Evolutionary conservation across 176 grass and related monocot species (phyloP), one percentile per base, ranked within the genome.

Genomic region (Paspalum vaginatum): DNA sequence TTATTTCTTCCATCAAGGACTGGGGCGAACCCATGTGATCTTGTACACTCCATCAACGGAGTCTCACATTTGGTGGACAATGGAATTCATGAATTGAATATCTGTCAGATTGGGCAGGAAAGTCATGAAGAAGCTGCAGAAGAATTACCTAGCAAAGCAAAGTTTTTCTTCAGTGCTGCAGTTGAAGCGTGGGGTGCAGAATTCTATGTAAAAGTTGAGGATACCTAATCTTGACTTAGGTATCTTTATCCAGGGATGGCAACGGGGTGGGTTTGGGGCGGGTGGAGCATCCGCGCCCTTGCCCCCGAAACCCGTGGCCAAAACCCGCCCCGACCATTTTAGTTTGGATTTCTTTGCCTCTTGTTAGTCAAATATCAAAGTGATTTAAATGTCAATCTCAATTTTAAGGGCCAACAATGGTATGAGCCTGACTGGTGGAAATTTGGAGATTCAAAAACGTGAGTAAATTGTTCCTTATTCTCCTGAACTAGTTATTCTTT

Each of bases 371-470:
- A n/a, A n/a, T 20, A 81, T 53, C 52, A 32, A 83, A 75, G 40
- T 40, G 57, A 41, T 39, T 40, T 57, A 79, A 7, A 45, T 62
- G n/a, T 8, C 25, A 59, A 57, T 51, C 70, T 74, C 12, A 51
- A 48, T 94, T 91, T 48, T 84, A 95, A 92, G 87, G 90, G 85
- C 18, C 91, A 91, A 84, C 96, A 89, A 79, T 99, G 96, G 96
- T 99, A 93, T 65, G 96, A 99, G 82, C 96, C 96, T 61, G 96
- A 99, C 61, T 99, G 96, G 96, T 99, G 92, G 96, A 99, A 99
- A 88, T 99, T 99, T 86, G 96, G 96, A 84, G 96, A 99, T 79
- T 79, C 90, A 59, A 99, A 95, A 83, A 68, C 79, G 96, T 99
- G 70, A 93, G 91, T 84, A 83, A 80, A 76, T 48, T 79, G 12